A percentile compares a stretch with the other conserved stretches of the same genome.
These are phyloP conservation scores for Penicillium taxi DNA, from an alignment of 495 filamentous ascomycete species.

Conservation along the genomic window DNA sequence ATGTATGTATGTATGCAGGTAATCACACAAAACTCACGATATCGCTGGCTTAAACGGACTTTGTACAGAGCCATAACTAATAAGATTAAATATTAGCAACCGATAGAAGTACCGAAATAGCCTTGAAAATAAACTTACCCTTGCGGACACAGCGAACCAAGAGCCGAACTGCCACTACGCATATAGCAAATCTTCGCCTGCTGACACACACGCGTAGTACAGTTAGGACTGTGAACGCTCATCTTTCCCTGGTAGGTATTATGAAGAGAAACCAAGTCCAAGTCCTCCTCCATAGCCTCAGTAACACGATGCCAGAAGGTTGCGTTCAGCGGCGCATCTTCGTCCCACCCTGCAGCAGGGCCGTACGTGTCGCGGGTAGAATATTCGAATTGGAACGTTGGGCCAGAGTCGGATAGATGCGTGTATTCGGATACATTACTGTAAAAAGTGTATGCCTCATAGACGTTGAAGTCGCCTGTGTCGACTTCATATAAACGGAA, in stretches of 20 bases:
- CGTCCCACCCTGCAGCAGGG: slow-evolving; percentile 35
- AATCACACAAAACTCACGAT: not conserved
- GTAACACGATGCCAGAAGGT: slow-evolving; percentile 54
- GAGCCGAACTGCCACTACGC: slow-evolving; percentile 44
- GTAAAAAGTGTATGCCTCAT: slow-evolving; percentile 46
- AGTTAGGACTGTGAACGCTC: slow-evolving; percentile 44
- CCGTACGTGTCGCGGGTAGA: slow-evolving; percentile 49
- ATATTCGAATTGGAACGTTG: slow-evolving; percentile 46
- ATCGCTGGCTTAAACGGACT: not conserved
- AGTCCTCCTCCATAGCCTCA: slow-evolving; percentile 49
- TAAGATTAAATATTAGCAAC: not conserved
- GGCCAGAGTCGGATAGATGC: slow-evolving; percentile 28
- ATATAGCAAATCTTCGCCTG: slow-evolving; percentile 55
- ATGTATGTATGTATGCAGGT: not conserved
- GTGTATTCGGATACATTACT: slow-evolving; percentile 41
- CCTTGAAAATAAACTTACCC: slow-evolving; percentile 28
- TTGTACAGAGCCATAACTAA: slow-evolving; percentile 5
- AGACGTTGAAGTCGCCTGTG: slow-evolving; percentile 44
- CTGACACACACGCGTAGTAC: slow-evolving; percentile 42
- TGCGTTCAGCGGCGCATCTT: slow-evolving; percentile 44
- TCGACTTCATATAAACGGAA: slow-evolving; percentile 51
- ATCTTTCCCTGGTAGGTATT: slow-evolving; percentile 49
- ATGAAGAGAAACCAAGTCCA: slow-evolving; percentile 38
- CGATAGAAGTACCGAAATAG: not conserved
- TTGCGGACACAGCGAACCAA: slow-evolving; percentile 44